Evolutionary conservation across 257 asterid genomes (phyloP), one percentile per base, ranked within the genome.

Genomic region (Solanum pennellii): DNA sequence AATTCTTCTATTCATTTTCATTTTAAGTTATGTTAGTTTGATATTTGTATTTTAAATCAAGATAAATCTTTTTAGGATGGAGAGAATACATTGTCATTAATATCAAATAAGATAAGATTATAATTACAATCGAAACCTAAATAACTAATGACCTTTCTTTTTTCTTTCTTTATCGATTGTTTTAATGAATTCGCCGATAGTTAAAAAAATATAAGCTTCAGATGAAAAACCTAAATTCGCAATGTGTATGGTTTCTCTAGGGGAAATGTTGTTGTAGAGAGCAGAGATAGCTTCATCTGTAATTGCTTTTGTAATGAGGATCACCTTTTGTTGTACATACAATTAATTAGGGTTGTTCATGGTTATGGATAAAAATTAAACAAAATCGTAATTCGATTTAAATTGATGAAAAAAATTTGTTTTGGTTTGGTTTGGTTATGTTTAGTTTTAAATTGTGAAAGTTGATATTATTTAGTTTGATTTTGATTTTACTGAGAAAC

Each of bases 201-300:
- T 85, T 7, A 88, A 12, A 21, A 94, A 62, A 7, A 97, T 82
- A 91, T 91, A 94, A 2, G 98, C 96, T 6, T 97, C 98, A 33
- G 93, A 87, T 5, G 98, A 93, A 49, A 96, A 94, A 3, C 95
- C 98, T 90, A 94, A 77, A 21, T 94, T 97, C 2, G 95, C 98
- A 59, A 95, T 89, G 83, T 91, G 74, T 1, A 93, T 72, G 25
- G 44, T 77, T 14, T 88, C 37, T 76, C 13, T 89, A 1, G 91
- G 86, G 5, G 12, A 31, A 13, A 65, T 82, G 75, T n/a, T 93
- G 76, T 16, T 20, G 87, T 87, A 91, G 15, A 91, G 87, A n/a
- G 59, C 85, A 9, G 42, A 37, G 9, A 89, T 83, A 29, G 90
- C 89, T 89, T 77, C 59, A 71, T 88, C 90, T 71, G 82, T 37